Evolutionary conservation across 176 grass and related monocot genomes (phyloP).

Genomic region (Otatea glauca): DNA sequence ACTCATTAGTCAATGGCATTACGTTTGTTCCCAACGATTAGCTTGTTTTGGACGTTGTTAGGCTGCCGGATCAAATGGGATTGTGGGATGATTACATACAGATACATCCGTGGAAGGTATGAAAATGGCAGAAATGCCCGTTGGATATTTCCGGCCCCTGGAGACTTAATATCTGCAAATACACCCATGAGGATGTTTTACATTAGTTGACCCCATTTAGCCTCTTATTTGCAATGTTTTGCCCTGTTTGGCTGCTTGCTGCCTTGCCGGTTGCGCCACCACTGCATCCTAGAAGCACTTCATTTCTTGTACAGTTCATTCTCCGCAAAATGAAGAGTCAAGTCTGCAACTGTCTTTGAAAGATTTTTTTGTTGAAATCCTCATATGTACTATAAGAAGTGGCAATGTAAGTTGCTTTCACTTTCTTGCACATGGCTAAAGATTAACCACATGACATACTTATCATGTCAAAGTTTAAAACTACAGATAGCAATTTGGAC

Average conservation of each 20-base stretch:
- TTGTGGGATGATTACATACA: background rate
- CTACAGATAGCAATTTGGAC: background rate
- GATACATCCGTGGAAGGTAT: background rate
- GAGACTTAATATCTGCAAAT: background rate
- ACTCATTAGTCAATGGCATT: background rate
- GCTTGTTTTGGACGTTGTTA: slow-evolving; percentile 5
- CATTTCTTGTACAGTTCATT: background rate
- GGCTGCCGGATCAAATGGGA: background rate
- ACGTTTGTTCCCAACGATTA: background rate
- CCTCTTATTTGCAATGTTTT: background rate
- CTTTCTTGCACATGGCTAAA: background rate
- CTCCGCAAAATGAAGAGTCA: background rate
- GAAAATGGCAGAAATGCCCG: background rate
- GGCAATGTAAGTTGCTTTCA: background rate
- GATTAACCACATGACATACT: background rate
- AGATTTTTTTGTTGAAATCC: background rate
- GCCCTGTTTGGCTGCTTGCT: background rate
- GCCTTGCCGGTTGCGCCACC: background rate
- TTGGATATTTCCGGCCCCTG: background rate
- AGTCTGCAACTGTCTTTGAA: background rate
- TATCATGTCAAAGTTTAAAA: background rate
- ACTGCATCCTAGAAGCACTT: background rate
- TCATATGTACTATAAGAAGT: background rate
- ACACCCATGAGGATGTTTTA: background rate
- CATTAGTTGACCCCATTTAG: background rate